A percentile compares a stretch with the other conserved stretches of the same genome.
phyloP scores from a whole-genome alignment of 352 stramenopile genomes.

The Phytophthora sp. region DNA sequence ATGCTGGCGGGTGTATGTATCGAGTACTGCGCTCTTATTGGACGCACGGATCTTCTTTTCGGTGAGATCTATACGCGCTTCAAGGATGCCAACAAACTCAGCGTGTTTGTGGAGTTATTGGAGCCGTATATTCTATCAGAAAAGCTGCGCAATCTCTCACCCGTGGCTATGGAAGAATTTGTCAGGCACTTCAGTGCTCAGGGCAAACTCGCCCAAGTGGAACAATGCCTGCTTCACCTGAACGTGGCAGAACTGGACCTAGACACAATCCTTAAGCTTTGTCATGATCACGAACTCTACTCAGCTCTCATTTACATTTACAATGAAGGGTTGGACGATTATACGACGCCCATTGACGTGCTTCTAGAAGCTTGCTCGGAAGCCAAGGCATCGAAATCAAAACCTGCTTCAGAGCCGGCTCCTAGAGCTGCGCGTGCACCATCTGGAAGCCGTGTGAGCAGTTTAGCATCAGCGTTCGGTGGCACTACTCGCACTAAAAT shows the following conservation, averaged over 20 bases:
- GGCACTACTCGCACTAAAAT: slow-evolving; percentile 48
- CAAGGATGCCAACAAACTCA: slow-evolving; percentile 79
- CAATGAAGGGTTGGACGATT: slow-evolving; percentile 93
- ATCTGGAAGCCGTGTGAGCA: slow-evolving; percentile 60
- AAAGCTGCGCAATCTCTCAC: slow-evolving; percentile 91
- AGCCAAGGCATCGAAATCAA: slow-evolving; percentile 44
- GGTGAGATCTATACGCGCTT: slow-evolving; percentile 90
- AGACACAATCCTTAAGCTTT: slow-evolving; percentile 94
- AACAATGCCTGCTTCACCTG: slow-evolving; percentile 95
- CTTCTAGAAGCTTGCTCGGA: slow-evolving; percentile 82
- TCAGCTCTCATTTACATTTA: slow-evolving; percentile 96
- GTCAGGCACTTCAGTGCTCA: slow-evolving; percentile 92
- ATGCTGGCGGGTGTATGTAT: slow-evolving; percentile 97
- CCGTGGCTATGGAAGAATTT: slow-evolving; percentile 93
- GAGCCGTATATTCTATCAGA: slow-evolving; percentile 96
- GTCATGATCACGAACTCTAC: slow-evolving; percentile 92
- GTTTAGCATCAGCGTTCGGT: slow-evolving; percentile 71
- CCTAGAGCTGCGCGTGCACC: slow-evolving; percentile 28
- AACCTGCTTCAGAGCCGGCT: slow-evolving; percentile 8
- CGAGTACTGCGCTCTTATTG: slow-evolving; percentile 94
- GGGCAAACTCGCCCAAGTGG: slow-evolving; percentile 88
- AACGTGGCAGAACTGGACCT: slow-evolving; percentile 94
- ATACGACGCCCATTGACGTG: slow-evolving; percentile 91
- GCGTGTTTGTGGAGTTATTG: slow-evolving; percentile 93
- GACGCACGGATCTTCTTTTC: slow-evolving; percentile 85